phyloP scores from a whole-genome alignment of 2,329 filamentous ascomycete species.

The Teratosphaeria nubilosa region DNA sequence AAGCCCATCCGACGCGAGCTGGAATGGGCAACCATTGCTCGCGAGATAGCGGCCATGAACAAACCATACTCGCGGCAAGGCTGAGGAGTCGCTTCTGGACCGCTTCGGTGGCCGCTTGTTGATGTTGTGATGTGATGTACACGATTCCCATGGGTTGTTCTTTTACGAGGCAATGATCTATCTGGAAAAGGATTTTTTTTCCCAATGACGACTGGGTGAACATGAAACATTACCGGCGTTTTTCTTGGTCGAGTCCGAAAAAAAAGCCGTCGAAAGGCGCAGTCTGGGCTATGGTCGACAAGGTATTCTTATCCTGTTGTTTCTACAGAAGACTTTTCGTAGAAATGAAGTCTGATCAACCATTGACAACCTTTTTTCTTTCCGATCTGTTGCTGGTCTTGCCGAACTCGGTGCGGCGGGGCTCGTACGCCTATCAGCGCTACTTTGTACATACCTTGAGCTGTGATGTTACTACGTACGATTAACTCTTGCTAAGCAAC shows the following conservation, averaged over 20 bases:
- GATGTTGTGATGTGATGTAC: not conserved
- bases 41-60: constrained; percentile 94
- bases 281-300: not conserved
- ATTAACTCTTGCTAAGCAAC: not conserved
- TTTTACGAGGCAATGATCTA: not conserved
- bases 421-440: not conserved
- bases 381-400: not conserved
- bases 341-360: not conserved
- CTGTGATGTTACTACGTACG: not conserved
- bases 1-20: constrained; percentile 60
- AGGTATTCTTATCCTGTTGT: not conserved
- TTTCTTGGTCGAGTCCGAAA: not conserved
- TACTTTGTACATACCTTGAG: not conserved
- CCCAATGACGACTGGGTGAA: not conserved
- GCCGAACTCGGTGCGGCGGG: not conserved
- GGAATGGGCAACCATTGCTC: constrained; percentile 80
- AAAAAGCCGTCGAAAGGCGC: not conserved
- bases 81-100: not conserved
- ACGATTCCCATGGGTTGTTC: not conserved
- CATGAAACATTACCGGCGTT: not conserved
- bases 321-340: not conserved
- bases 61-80: constrained; percentile 69
- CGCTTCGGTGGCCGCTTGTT: not conserved
- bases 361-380: not conserved
- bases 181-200: not conserved